Evolutionary conservation across 768 basidiomycete species (phyloP), one percentile per base, ranked within the genome.

Genomic region (Podaxis sp.): DNA sequence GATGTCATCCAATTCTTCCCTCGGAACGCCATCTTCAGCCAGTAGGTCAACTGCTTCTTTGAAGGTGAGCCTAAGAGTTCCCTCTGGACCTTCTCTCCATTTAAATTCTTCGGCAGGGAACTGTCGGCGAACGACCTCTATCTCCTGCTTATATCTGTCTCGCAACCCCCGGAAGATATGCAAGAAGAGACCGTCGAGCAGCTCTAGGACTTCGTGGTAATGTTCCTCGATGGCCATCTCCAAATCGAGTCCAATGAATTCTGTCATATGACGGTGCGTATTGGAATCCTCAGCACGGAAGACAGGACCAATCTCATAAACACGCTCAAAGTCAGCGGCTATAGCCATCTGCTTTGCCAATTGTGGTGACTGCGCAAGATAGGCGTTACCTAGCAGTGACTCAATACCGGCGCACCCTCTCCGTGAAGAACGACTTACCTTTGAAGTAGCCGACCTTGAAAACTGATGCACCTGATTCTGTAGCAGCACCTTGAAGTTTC

Each of bases 341-440:
- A 99, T 99, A 64, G 91, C 93, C 97, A 99, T 99, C 77, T 99
- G 97, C 76, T 99, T 99, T 56, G 95, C 93, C 15, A 99, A 82
- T 72, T 99, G 97, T 44, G 97, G 97, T 41, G 93, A 95, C 75
- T 99, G 97, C 20, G 97, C 97, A 44, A 99, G 84, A 80, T 83
- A 99, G 2, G 97, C 97, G 67, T 75, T 84, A 33, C 93, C 95
- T 96, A 67, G 11, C 56, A 46, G 56, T 37, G 26, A 13, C 55
- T 44, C 63, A 64, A 20, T 58, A 15, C 49, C 44, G n/a, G 26
- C 62, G 33, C 22, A 37, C 52, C 8, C 4, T 6, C 13, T 11
- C 49, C 17, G 17, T 15, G 40, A 40, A 12, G 4, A 15, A 8
- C 24, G 60, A 17, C 58, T 62, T 66, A 88, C 96, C 93, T 83